A percentile compares a stretch with the other conserved stretches of the same genome.
Evolutionary conservation across 2,329 filamentous ascomycete genomes (phyloP).

Genomic region (Fusarium nodosum): DNA sequence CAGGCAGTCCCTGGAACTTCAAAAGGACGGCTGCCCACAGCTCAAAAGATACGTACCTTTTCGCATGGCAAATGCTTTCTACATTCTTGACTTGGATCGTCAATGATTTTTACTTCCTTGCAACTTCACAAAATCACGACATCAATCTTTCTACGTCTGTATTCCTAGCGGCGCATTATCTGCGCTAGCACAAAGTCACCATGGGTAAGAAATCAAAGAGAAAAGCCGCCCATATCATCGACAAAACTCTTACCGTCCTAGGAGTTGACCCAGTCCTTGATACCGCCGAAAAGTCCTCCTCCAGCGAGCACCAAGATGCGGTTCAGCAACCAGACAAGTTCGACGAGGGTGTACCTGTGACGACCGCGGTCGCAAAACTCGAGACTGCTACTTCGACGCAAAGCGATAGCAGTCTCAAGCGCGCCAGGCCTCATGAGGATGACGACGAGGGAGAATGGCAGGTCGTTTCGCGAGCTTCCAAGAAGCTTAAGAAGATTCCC

Average conservation of each 20-base stretch:
- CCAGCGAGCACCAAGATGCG: slow-evolving; percentile 26
- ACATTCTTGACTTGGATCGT: slow-evolving; percentile 8
- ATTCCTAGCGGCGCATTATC: slow-evolving; percentile 23
- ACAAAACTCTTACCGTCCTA: slow-evolving; percentile 40
- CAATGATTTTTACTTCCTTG: slow-evolving; percentile 28
- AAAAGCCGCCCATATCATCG: slow-evolving; percentile 27
- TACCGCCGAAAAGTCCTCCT: slow-evolving; percentile 12
- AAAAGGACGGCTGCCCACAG: background rate
- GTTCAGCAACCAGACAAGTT: slow-evolving; percentile 17
- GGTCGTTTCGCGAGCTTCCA: slow-evolving; percentile 66
- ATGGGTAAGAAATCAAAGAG: slow-evolving; percentile 48
- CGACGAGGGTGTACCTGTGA: slow-evolving; percentile 18
- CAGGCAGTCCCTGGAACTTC: background rate
- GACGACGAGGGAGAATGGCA: slow-evolving; percentile 65
- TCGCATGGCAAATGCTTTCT: slow-evolving; percentile 26
- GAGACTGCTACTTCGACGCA: slow-evolving; percentile 42
- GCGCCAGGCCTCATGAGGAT: slow-evolving; percentile 63
- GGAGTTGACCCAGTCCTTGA: slow-evolving; percentile 31
- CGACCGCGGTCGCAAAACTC: slow-evolving; percentile 9
- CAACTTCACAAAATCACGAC: slow-evolving; percentile 18
- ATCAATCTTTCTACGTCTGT: slow-evolving; percentile 2
- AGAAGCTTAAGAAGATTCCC: slow-evolving; percentile 73
- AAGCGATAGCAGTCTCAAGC: slow-evolving; percentile 63
- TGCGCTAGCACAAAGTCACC: slow-evolving; percentile 25
- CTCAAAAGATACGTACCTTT: slow-evolving; percentile 34